Evolutionary conservation across 768 basidiomycete species (phyloP), one percentile per base, ranked within the genome.

Genomic region (Mycena galopus): DNA sequence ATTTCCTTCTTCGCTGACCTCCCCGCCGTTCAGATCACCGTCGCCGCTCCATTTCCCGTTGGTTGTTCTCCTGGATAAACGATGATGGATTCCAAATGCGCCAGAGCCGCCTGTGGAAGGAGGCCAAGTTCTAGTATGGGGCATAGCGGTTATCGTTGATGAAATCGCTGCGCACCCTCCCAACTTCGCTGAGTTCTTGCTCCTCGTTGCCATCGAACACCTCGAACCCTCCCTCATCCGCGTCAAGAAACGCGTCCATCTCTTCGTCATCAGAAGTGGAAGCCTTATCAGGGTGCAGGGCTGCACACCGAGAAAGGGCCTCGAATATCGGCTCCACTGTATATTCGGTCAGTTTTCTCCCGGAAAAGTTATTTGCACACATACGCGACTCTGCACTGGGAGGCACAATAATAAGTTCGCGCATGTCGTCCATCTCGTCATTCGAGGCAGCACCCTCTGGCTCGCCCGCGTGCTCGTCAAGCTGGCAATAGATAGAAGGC

Each of bases 121-220:
- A 76, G 74, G 79, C 79, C 74, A 78, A 75, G 71, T 82, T 88
- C 93, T 93, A 97, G 90, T 97, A 97, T 77, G 96, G 96, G 69
- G 89, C 85, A 84, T 86, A 96, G 82, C 95, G 93, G 79, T 83
- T 88, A 86, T 92, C 82, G 86, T 91, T 91, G 83, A 88, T 78
- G 81, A 93, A 93, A 93, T 93, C 89, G 82, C 92, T 94, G 93
- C 96, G 94, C 92, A 96, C 94, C 93, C 94, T 91, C 86, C 96
- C 96, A 75, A 93, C 93, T 84, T 93, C 92, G 81, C 91, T 94
- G 75, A 96, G 88, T 82, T 96, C 94, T 77, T 95, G 86, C 25
- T 84, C 87, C 66, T 87, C 91, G 57, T 87, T 86, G 30, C 91
- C 92, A 25, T 82, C 84, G 76, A 89, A 88, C 4, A 84, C 83